Evolutionary conservation across 768 basidiomycete genomes (phyloP), one percentile per base, ranked within the genome.

Genomic region (Mycena venus): DNA sequence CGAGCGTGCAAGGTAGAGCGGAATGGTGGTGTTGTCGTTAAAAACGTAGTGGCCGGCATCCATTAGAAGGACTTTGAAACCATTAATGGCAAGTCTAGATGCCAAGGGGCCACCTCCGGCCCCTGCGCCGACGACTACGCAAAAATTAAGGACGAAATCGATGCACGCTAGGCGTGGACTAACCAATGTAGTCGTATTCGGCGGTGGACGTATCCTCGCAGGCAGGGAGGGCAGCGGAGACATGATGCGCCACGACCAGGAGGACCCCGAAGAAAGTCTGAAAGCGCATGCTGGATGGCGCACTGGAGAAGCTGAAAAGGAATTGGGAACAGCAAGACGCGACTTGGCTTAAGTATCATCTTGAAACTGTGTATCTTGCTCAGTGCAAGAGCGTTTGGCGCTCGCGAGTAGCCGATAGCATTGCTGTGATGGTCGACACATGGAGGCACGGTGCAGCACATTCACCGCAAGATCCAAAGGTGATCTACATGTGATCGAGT

Each of bases 161-260:
- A 10, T 19, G 3, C 8, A 61, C n/a, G n/a, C n/a, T n/a, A n/a
- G 5, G 23, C n/a, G 2, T 7, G 17, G 15, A 47, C 71, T 19
- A n/a, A 72, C 71, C 63, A 25, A 72, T 72, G 32, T 66, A 72
- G n/a, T 72, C 71, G 44, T 72, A 72, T 38, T 66, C 71, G 11
- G 63, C 63, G 31, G 32, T 60, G 14, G 71, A 72, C 25, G 51
- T 21, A 38, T 72, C 71, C 1, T 19, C 49, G 42, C 71, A 72
- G 3, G 71, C 55, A 7, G 63, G 17, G 21, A 72, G 56, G 2
- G 71, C 38, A n/a, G 71, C 71, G 27, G 56, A 21, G 25, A 47
- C 63, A 42, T 53, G 42, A 25, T 25, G 42, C 14, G 58, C 62
- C 7, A 67, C 40, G 56, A 60, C 31, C n/a, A 67, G 19, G 25